phyloP scores from a whole-genome alignment of 306 rosid species.

The Quercus engelmannii region DNA sequence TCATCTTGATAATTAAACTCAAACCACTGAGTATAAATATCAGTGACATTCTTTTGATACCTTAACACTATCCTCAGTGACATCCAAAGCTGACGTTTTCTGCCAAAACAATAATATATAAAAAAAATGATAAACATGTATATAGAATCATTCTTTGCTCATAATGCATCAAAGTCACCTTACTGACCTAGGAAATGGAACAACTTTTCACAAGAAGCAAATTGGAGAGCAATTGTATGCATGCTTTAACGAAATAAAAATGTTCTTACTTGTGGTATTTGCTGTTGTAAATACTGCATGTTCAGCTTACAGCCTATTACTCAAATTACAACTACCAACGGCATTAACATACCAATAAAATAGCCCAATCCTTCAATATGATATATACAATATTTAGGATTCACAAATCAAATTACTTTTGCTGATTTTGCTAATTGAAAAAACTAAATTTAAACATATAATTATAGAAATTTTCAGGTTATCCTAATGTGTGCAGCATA shows the following conservation, averaged over 20 bases:
- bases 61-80: slow-evolving; percentile 71
- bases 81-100: slow-evolving; percentile 77
- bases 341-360: not conserved
- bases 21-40: not conserved
- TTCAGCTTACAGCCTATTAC: not conserved
- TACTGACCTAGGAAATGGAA: too few relatives aligned
- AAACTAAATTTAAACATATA: not conserved
- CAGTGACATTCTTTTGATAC: slow-evolving; percentile 38
- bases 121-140: not conserved
- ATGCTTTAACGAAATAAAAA: not conserved
- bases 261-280: not conserved
- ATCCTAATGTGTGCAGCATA: not conserved
- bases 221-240: not conserved
- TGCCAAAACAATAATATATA: slow-evolving; percentile 32
- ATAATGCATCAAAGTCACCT: too few relatives aligned
- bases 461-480: not conserved
- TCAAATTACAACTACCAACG: not conserved
- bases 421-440: not conserved
- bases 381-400: not conserved
- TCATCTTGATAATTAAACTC: not conserved
- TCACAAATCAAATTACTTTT: not conserved
- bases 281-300: not conserved
- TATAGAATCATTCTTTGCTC: not conserved
- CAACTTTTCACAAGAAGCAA: too few relatives aligned
- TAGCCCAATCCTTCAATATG: not conserved